Base-by-base conservation (phyloP, 1,139 yeast species). In the Suhomyces anneliseae region DNA sequence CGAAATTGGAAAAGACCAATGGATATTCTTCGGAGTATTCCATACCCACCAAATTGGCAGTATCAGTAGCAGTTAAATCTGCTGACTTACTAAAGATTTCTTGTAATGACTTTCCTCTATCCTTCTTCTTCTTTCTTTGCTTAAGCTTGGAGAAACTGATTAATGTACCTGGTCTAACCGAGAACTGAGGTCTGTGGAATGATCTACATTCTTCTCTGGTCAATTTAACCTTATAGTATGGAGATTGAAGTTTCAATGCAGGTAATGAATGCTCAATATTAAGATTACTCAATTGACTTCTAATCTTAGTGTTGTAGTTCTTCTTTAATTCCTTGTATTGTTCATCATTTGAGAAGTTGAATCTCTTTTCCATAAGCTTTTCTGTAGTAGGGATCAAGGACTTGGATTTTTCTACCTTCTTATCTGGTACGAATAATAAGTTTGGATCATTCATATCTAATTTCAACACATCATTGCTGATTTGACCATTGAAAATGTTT, bases 21-120 rank as follows among this genome's bases (percentile, higher is more conserved):
- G 99, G 99, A 48, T 78, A 78, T 63, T 93, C 97, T 64, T 95
- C 99, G 7, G 95, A 81, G 61, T 90, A 93, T 63, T 95, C 99
- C 75, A 90, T 72, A 44, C 89, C 77, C 50, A 90, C 81, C 27
- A 90, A 77, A 14, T 83, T 82, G 0, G 90, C 90, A 1, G 90
- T 80, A 62, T 95, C 99, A 27, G 96, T 89, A 4, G 86, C 65
- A 0, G 98, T 85, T 49, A 95, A 73, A 63, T 92, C 98, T 2
- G 82, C 71, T 0, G 96, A 81, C 45, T 76, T 77, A 9, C 81
- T 70, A 64, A 92, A 85, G 6, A 92, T 72, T 62, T 90, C 95
- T 47, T 79, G 82, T 9, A 87, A 74, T 10, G 89, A 85, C 62
- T 85, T 89, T 19, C 96, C 96, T 59, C 83, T 85, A 65, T 93